Base-by-base conservation (phyloP, 2,329 filamentous ascomycete species). In the Exophiala dermatitidis region DNA sequence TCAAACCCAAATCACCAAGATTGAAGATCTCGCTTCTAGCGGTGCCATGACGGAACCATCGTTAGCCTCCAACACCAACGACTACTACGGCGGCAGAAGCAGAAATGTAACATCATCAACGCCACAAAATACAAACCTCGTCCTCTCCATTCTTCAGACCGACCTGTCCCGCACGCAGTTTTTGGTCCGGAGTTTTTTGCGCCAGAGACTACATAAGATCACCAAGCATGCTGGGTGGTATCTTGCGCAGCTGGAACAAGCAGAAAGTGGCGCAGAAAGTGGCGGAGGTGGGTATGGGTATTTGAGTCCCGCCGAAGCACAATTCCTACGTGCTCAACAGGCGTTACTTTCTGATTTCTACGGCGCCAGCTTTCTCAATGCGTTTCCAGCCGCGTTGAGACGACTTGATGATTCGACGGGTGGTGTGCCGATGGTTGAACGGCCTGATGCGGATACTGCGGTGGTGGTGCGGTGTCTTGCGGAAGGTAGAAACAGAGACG, bases 151-250 rank as follows among this genome's bases (percentile, higher is more conserved):
- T 58, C 84, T 96, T 50, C 93, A 98, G 74, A 97, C 94, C 4
- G 93, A 98, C 72, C 80, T 98, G 50, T 90, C 96, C 69, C 79
- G 93, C 43, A 94, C 88, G 72, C 95, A 95, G 72, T 98, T 90
- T 66, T 77, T 98, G 26, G 80, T 97, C 12, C 80, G 93, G 56
- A 86, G 86, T 60, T 85, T 91, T 60, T 71, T 98, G 52, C 80
- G 94, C 49, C 84, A 87, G 6, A 79, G 93, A n/a, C 83, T 97
- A 53, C 82, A 87, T 50, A 97, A 98, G 79, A 65, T 75, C 53
- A 71, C 71, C 31, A 69, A 69, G 54, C 65, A 70, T 62, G 69
- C 69, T 52, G 87, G 88, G 67, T 64, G 70, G 61, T 72, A 72
- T 57, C 64, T 70, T 9, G 65, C 48, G 29, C 52, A 52, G 28